Conservation (phyloP, 768 basidiomycete species). For the Amanita pseudoporphyria region DNA sequence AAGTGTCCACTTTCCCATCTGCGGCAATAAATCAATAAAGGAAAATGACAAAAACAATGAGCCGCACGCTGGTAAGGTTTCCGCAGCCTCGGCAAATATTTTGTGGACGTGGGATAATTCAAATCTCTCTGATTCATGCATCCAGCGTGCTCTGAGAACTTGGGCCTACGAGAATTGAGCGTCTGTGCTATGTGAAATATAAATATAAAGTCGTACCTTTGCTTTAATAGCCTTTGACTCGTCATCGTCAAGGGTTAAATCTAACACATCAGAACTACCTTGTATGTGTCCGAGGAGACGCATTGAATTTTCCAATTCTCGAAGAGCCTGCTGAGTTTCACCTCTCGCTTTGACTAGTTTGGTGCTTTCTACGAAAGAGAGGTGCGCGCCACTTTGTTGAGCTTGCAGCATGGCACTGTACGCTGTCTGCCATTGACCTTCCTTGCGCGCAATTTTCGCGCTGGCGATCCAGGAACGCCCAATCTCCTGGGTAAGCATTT, state of each 20-base stretch:
- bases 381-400: conserved; percentile 56
- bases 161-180: conserved; percentile 41
- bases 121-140: conserved; percentile 81
- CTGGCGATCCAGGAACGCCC: conserved; percentile 85
- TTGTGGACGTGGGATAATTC: conserved; percentile 53
- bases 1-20: conserved; percentile 85
- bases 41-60: background rate
- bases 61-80: conserved; percentile 38
- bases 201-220: conserved; percentile 40
- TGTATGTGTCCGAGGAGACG: conserved; percentile 38
- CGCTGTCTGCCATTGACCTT: conserved; percentile 92
- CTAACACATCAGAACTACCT: conserved; percentile 33
- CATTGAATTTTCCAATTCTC: conserved; percentile 76
- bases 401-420: conserved; percentile 95
- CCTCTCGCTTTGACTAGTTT: conserved; percentile 76
- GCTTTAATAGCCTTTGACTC: conserved; percentile 49
- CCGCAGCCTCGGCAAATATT: conserved; percentile 43
- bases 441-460: conserved; percentile 94
- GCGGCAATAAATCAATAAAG: conserved; percentile 3
- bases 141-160: conserved; percentile 83
- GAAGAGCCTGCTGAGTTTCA: conserved; percentile 76
- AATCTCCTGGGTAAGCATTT: conserved; percentile 46
- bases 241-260: conserved; percentile 47
- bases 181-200: conserved; percentile 1
- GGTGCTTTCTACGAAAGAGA: conserved; percentile 83